Conservation (phyloP, 2,329 filamentous ascomycete species). For the Periconia macrospinosa region DNA sequence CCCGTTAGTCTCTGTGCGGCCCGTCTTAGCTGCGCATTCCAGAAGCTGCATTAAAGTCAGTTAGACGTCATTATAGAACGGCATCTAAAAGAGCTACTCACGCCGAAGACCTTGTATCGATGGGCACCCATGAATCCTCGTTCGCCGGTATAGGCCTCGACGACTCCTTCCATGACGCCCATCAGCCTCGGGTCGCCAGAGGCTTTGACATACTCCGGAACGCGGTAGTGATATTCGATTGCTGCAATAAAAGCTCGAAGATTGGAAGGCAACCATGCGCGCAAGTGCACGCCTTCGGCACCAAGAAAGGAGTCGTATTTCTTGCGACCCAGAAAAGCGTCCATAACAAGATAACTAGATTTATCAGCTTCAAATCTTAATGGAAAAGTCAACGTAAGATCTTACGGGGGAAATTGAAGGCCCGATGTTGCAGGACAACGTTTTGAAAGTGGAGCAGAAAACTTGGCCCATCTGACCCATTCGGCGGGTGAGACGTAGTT, state of each 20-base stretch:
- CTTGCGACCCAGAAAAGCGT: slow-evolving; percentile 38
- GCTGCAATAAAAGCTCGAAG: slow-evolving; percentile 59
- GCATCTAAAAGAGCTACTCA: slow-evolving; percentile 30
- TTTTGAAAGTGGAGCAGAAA: slow-evolving; percentile 28
- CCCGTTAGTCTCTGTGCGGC: slow-evolving; percentile 47
- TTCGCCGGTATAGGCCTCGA: slow-evolving; percentile 59
- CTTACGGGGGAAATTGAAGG: slow-evolving; percentile 23
- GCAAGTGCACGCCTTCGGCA: slow-evolving; percentile 55
- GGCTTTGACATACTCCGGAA: slow-evolving; percentile 57
- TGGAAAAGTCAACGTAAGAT: background rate
- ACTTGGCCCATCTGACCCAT: slow-evolving; percentile 30
- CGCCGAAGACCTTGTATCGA: slow-evolving; percentile 60
- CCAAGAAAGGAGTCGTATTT: slow-evolving; percentile 58
- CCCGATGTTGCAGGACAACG: slow-evolving; percentile 27
- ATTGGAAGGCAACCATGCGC: slow-evolving; percentile 59
- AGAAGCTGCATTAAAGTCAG: slow-evolving; percentile 27
- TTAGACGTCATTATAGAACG: slow-evolving; percentile 3
- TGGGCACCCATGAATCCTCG: slow-evolving; percentile 61
- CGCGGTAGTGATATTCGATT: slow-evolving; percentile 57
- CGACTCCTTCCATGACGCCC: slow-evolving; percentile 58
- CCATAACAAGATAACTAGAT: slow-evolving; percentile 24
- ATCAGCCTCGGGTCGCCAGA: slow-evolving; percentile 55
- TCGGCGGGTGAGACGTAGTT: slow-evolving; percentile 27
- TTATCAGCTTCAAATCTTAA: background rate
- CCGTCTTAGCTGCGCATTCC: slow-evolving; percentile 57